Evolutionary conservation across 148 eudicot genomes (phyloP).

Genomic region (Nyssa sinensis): DNA sequence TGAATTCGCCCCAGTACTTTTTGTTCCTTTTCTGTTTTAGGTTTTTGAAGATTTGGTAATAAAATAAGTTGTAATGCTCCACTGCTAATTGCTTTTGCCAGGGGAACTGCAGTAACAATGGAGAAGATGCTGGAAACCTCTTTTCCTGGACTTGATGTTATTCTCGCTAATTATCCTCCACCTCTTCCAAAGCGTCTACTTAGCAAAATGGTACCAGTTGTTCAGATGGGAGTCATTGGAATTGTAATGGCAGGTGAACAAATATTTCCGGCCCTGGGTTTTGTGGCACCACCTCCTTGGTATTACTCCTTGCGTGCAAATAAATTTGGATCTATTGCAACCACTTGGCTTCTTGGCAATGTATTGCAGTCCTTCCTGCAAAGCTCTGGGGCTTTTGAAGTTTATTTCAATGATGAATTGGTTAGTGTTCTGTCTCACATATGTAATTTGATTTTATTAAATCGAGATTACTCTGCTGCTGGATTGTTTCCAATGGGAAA

Average conservation of each 20-base stretch:
- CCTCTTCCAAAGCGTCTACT: constrained; percentile 86
- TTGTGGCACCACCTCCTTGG: constrained; percentile 86
- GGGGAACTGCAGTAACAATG: constrained; percentile 87
- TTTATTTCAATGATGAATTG: constrained; percentile 62
- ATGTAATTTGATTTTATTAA: too few relatives aligned
- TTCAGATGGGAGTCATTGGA: constrained; percentile 73
- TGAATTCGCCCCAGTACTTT: too few relatives aligned
- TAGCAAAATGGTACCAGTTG: constrained; percentile 73
- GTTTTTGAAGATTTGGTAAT: neutral
- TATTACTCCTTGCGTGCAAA: constrained; percentile 76
- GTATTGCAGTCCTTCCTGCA: constrained; percentile 72
- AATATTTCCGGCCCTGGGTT: constrained; percentile 87
- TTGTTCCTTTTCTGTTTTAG: too few relatives aligned
- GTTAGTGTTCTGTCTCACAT: too few relatives aligned
- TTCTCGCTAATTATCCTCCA: constrained; percentile 87
- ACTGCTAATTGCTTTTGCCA: constrained; percentile 13
- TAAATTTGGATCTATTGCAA: constrained; percentile 91
- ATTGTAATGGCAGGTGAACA: constrained; percentile 84
- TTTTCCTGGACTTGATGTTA: constrained; percentile 72
- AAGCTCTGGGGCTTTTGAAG: constrained; percentile 98
- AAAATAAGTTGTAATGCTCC: too few relatives aligned
- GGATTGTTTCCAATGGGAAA: too few relatives aligned
- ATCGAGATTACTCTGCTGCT: too few relatives aligned
- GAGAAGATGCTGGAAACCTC: constrained; percentile 90
- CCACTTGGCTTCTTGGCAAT: constrained; percentile 92